A percentile compares a stretch with the other conserved stretches of the same genome.
Conservation (phyloP, 2,329 filamentous ascomycete genomes). For the Clarireedia paspali region DNA sequence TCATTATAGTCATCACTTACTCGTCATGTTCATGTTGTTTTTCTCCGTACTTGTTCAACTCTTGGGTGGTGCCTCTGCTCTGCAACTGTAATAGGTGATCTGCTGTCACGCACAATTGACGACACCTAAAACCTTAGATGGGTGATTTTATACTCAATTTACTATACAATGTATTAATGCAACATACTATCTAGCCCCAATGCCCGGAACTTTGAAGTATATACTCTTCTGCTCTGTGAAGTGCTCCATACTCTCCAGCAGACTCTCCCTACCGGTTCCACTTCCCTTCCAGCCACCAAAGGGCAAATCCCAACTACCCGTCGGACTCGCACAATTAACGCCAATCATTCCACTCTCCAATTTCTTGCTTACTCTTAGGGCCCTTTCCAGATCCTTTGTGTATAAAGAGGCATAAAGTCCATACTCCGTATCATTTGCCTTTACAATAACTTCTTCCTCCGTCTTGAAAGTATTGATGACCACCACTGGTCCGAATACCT, state of each 20-base stretch:
- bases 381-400: slow-evolving; percentile 56
- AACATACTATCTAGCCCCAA: neutral
- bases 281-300: slow-evolving; percentile 70
- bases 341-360: slow-evolving; percentile 44
- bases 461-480: slow-evolving; percentile 59
- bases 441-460: slow-evolving; percentile 52
- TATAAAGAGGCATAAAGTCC: slow-evolving; percentile 59
- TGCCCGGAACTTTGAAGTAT: slow-evolving; percentile 9
- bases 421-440: slow-evolving; percentile 50
- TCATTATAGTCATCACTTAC: too few relatives aligned
- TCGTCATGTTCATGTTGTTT: too few relatives aligned
- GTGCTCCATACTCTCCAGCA: slow-evolving; percentile 34
- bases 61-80: too few relatives aligned
- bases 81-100: too few relatives aligned
- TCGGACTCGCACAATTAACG: slow-evolving; percentile 4
- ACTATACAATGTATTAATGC: neutral
- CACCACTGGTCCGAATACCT: slow-evolving; percentile 64
- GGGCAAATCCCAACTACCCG: slow-evolving; percentile 30
- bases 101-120: too few relatives aligned
- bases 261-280: slow-evolving; percentile 70
- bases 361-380: slow-evolving; percentile 53
- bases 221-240: slow-evolving; percentile 13
- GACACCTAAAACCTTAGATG: too few relatives aligned
- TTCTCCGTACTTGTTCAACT: too few relatives aligned
- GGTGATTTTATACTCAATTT: neutral